These are phyloP conservation scores for Hippophae tibetana DNA, from an alignment of 306 rosid species.

Conservation along the genomic window DNA sequence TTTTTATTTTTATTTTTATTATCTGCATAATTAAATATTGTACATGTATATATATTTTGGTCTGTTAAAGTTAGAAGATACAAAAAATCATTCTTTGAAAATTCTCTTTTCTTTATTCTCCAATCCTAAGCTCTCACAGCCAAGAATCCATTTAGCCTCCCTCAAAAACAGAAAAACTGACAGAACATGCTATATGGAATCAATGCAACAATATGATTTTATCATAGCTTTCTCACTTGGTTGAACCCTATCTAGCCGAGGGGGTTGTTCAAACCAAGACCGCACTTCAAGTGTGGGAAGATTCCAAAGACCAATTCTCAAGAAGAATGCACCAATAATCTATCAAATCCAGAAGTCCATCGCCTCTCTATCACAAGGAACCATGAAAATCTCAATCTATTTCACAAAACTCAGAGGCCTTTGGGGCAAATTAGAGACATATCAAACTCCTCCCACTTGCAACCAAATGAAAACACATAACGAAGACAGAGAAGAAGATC, in stretches of 20 bases:
- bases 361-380: conserved; percentile 9
- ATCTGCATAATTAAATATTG: no score
- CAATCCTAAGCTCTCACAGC: background rate
- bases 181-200: conserved; percentile 4
- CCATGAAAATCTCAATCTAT: conserved; percentile 4
- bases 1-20: no score
- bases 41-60: no score
- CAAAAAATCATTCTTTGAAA: no score
- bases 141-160: background rate
- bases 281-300: conserved; percentile 17
- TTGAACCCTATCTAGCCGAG: conserved; percentile 19
- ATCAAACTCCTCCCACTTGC: background rate
- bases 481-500: conserved; percentile 5
- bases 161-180: background rate
- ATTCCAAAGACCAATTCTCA: conserved; percentile 21
- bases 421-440: conserved; percentile 15
- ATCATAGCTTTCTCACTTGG: conserved; percentile 21
- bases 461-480: conserved; percentile 19
- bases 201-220: conserved; percentile 21
- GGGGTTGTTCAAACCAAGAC: conserved; percentile 11
- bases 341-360: background rate
- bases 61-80: no score
- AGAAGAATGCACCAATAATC: conserved; percentile 8
- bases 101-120: no score
- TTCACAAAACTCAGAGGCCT: conserved; percentile 17